phyloP scores from a whole-genome alignment of 2,329 filamentous ascomycete species.

The Kalmusia sp. region DNA sequence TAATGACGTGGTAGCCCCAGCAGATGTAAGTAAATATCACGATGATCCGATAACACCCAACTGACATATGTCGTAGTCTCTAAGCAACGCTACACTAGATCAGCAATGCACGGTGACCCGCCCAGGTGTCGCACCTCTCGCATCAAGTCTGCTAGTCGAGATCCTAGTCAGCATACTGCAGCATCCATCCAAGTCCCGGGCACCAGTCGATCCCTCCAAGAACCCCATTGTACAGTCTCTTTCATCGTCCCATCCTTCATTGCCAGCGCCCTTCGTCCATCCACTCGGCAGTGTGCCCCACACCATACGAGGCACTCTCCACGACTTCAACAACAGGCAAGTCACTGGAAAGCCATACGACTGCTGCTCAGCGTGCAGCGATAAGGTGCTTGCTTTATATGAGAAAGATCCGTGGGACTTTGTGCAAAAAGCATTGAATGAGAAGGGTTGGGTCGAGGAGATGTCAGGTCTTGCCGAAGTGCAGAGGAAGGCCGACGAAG shows the following conservation, averaged over 20 bases:
- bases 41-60: not conserved
- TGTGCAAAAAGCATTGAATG: constrained; percentile 74
- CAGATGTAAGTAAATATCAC: constrained; percentile 71
- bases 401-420: constrained; percentile 75
- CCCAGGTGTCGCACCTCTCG: constrained; percentile 89
- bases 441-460: constrained; percentile 80
- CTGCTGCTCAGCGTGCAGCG: constrained; percentile 81
- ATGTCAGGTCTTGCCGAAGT: constrained; percentile 77
- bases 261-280: constrained; percentile 54
- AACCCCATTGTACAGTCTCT: constrained; percentile 10
- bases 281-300: constrained; percentile 79
- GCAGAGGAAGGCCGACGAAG: constrained; percentile 56
- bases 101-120: constrained; percentile 98
- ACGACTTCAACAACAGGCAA: constrained; percentile 75
- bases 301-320: constrained; percentile 79
- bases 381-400: constrained; percentile 72
- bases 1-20: constrained; percentile 94
- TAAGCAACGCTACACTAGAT: constrained; percentile 93
- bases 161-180: constrained; percentile 87
- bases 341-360: constrained; percentile 79
- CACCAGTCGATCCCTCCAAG: constrained; percentile 32
- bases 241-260: constrained; percentile 33
- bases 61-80: constrained; percentile 65
- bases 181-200: constrained; percentile 57
- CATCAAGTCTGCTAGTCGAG: constrained; percentile 89